Evolutionary conservation across 306 rosid species (phyloP), one percentile per base, ranked within the genome.

Genomic region (Alnus rubra): DNA sequence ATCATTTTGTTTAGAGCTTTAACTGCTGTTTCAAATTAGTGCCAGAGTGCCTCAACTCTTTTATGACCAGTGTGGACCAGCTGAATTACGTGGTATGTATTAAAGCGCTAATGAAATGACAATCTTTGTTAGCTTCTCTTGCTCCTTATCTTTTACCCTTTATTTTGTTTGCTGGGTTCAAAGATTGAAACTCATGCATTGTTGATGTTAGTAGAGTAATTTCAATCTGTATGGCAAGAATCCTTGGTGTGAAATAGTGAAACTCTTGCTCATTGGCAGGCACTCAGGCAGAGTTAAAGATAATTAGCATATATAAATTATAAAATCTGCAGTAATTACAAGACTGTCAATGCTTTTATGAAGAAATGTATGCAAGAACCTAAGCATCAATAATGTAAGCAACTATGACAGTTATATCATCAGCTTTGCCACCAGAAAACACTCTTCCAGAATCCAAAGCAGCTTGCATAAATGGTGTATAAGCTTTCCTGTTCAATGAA

Each of bases 1-100:
- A 82, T 69, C 77, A 67, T 82, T 82, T 82, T 86, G 81, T 55
- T 71, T 30, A 31, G 78, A 76, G 74, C 51, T 42, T 31, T 53
- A 48, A 72, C 70, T 56, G 50, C 69, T 71, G 47, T 80, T 58
- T 71, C 45, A 65, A 33, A 78, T 52, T 78, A 18, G 45, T 42
- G 45, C 45, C 45, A 42, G 45, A 42, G 45, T 42, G 7, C 45
- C 45, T 42, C 45, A 42, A 42, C 45, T 42, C 45, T 42, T 42
- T 42, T 5, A 42, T 42, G 45, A 6, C 45, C 45, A 42, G 45
- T 65, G 12, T 42, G 30, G 64, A 74, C 58, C 63, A 35, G 12
- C 68, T 30, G 35, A 60, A 62, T 12, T 12, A 13, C 7, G 2
- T 14, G 12, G 68, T 33, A 62, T 13, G 5, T 30, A 2, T 62